phyloP scores from a whole-genome alignment of 2,329 filamentous ascomycete species.

The Xylariaceae sp. region DNA sequence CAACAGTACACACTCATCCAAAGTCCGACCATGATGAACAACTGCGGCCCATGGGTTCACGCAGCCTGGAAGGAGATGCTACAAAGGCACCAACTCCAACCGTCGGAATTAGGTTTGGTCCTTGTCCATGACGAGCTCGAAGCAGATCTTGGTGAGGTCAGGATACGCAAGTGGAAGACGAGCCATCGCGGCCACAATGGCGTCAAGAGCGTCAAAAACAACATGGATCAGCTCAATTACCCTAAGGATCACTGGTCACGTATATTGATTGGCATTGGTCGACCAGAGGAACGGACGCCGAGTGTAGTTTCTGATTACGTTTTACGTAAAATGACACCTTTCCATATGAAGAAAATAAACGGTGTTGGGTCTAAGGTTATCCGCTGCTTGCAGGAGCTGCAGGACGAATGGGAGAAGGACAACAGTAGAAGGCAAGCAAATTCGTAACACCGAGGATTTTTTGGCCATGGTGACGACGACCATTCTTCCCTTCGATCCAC shows the following conservation, averaged over 20 bases:
- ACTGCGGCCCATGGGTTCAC: slow-evolving; percentile 74
- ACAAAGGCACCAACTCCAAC: slow-evolving; percentile 40
- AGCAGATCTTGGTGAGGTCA: slow-evolving; percentile 69
- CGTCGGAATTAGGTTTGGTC: slow-evolving; percentile 60
- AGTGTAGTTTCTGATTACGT: slow-evolving; percentile 78
- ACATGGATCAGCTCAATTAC: slow-evolving; percentile 51
- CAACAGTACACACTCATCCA: slow-evolving; percentile 72
- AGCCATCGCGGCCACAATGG: slow-evolving; percentile 78
- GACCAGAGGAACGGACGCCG: slow-evolving; percentile 72
- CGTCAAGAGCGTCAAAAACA: slow-evolving; percentile 67
- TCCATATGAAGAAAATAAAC: slow-evolving; percentile 58
- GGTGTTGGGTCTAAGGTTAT: slow-evolving; percentile 59
- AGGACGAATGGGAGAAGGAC: slow-evolving; percentile 44
- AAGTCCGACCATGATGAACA: slow-evolving; percentile 82
- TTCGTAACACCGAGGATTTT: background rate
- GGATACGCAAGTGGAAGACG: slow-evolving; percentile 64
- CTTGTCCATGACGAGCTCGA: slow-evolving; percentile 92
- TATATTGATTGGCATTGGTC: slow-evolving; percentile 86
- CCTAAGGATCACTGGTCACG: slow-evolving; percentile 55
- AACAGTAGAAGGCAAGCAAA: background rate
- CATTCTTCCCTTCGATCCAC: background rate
- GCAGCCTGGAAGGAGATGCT: slow-evolving; percentile 67
- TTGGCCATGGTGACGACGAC: background rate
- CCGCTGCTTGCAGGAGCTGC: slow-evolving; percentile 54
- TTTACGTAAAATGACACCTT: slow-evolving; percentile 66